A percentile compares a stretch with the other conserved stretches of the same genome.
Conservation (phyloP, 306 rosid species). For the Cucumis cinereus region DNA sequence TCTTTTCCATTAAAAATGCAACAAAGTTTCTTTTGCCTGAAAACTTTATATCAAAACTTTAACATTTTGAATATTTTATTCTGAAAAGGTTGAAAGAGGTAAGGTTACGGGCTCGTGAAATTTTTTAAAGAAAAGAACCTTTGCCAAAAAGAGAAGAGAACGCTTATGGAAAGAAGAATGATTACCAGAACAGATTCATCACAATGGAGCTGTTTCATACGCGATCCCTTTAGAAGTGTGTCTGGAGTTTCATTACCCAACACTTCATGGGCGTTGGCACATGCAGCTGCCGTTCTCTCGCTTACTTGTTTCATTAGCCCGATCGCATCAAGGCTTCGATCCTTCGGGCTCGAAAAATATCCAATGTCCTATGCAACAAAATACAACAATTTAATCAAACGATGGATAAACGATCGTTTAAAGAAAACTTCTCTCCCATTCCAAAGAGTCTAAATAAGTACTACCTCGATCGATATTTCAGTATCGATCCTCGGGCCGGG, state of each 20-base stretch:
- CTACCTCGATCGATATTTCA: slow-evolving; percentile 90
- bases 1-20: too few species aligned
- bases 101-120: too few species aligned
- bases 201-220: slow-evolving; percentile 12
- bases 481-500: slow-evolving; percentile 75
- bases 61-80: too few species aligned
- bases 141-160: too few species aligned
- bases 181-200: slow-evolving; percentile 40
- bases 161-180: background rate
- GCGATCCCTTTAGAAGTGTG: slow-evolving; percentile 21
- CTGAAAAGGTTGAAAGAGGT: background rate
- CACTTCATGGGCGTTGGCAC: slow-evolving; percentile 67
- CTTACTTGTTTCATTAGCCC: slow-evolving; percentile 79
- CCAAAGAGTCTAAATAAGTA: background rate
- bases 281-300: slow-evolving; percentile 78
- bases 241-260: slow-evolving; percentile 62
- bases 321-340: slow-evolving; percentile 74
- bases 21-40: background rate
- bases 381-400: background rate
- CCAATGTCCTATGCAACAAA: slow-evolving; percentile 61
- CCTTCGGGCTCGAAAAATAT: slow-evolving; percentile 66
- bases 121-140: too few species aligned
- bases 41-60: background rate
- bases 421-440: background rate
- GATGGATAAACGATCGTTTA: background rate